Evolutionary conservation across 371 early-diverging fungal genomes (phyloP).

Genomic region (Apophysomyces variabilis): DNA sequence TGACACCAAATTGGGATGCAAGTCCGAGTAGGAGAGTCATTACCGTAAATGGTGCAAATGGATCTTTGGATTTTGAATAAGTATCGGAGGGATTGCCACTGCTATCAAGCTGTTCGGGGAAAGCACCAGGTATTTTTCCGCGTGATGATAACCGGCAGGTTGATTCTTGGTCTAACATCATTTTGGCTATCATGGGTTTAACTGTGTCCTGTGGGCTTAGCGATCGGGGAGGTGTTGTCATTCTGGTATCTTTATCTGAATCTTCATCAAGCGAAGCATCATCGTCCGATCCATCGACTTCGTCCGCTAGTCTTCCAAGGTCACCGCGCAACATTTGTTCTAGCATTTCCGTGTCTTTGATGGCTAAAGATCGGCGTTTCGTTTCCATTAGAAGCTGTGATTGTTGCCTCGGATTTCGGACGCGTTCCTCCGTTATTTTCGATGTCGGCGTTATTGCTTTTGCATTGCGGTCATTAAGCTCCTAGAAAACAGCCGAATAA

Average conservation of each 20-base stretch:
- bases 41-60: slow-evolving; percentile 41
- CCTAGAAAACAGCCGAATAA: not conserved
- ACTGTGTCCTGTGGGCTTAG: slow-evolving; percentile 13
- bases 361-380: slow-evolving; percentile 50
- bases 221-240: slow-evolving; percentile 25
- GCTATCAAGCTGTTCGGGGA: slow-evolving; percentile 11
- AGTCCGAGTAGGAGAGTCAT: slow-evolving; percentile 41
- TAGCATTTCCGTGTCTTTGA: slow-evolving; percentile 48
- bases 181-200: slow-evolving; percentile 12
- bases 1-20: slow-evolving; percentile 44
- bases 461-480: slow-evolving; percentile 6
- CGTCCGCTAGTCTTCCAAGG: slow-evolving; percentile 22
- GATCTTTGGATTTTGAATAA: slow-evolving; percentile 33
- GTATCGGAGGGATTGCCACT: not conserved
- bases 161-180: not conserved
- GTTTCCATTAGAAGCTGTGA: slow-evolving; percentile 57
- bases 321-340: slow-evolving; percentile 53
- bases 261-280: slow-evolving; percentile 10
- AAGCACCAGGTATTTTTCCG: slow-evolving; percentile 25
- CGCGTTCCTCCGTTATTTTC: slow-evolving; percentile 13
- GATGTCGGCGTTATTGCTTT: not conserved
- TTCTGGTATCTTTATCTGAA: slow-evolving; percentile 21
- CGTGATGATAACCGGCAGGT: slow-evolving; percentile 15
- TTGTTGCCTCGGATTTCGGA: slow-evolving; percentile 41
- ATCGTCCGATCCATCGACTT: slow-evolving; percentile 19